Conservation (phyloP, 495 filamentous ascomycete species). For the Polyplosphaeria fusca region DNA sequence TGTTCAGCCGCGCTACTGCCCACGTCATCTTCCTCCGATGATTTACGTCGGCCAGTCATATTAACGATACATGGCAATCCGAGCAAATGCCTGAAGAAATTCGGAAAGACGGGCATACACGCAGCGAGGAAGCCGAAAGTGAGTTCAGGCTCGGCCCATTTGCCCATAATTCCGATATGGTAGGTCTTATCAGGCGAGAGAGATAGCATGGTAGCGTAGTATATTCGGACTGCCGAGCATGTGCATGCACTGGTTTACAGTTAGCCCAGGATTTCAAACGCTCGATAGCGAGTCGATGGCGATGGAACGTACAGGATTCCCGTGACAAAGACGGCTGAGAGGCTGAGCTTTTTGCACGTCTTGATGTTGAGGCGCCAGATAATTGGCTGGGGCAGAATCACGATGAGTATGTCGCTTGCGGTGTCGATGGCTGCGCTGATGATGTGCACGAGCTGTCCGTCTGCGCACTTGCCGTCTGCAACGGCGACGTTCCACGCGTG, state of each 20-base stretch:
- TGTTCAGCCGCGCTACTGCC: no score
- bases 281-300: background rate
- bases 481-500: background rate
- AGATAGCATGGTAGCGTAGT: background rate
- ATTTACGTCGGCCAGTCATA: no score
- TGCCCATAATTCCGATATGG: background rate
- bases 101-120: background rate
- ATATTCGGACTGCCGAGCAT: background rate
- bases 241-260: background rate
- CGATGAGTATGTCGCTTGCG: background rate
- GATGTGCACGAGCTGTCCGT: background rate
- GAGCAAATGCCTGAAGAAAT: background rate
- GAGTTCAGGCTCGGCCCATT: background rate
- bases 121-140: background rate
- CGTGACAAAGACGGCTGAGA: conserved; percentile 1
- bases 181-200: background rate
- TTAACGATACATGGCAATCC: background rate
- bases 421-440: background rate
- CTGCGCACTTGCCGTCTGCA: background rate
- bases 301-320: conserved; percentile 4
- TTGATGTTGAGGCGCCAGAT: conserved; percentile 2
- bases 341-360: background rate
- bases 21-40: no score
- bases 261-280: background rate
- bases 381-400: background rate